Conservation (phyloP, 768 basidiomycete genomes). For the Hemileccinum impolitum region DNA sequence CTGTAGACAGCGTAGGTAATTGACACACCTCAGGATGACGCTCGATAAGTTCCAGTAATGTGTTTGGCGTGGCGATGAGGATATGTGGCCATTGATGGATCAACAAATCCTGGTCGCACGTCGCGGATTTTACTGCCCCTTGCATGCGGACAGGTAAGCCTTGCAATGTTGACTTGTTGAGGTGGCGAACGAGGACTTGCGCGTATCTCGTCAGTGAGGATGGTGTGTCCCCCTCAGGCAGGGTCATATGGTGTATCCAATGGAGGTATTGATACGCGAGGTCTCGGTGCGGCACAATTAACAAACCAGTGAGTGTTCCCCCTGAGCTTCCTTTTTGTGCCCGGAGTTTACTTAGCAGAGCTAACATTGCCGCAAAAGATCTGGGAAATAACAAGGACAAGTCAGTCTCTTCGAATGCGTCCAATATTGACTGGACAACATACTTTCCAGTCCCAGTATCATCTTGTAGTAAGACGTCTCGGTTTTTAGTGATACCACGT, state of each 20-base stretch:
- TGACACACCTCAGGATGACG: slow-evolving; percentile 42
- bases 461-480: slow-evolving; percentile 66
- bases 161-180: slow-evolving; percentile 25
- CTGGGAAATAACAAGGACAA: slow-evolving; percentile 32
- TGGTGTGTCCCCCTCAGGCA: slow-evolving; percentile 28
- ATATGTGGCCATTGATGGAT: slow-evolving; percentile 55
- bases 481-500: slow-evolving; percentile 51
- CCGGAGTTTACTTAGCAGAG: slow-evolving; percentile 57
- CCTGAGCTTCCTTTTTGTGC: slow-evolving; percentile 18
- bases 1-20: slow-evolving; percentile 45
- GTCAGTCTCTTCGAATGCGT: slow-evolving; percentile 2
- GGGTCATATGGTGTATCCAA: slow-evolving; percentile 58
- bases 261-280: slow-evolving; percentile 62
- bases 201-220: slow-evolving; percentile 42
- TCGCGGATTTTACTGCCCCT: slow-evolving; percentile 24
- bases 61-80: slow-evolving; percentile 70
- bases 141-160: slow-evolving; percentile 25
- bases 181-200: slow-evolving; percentile 59
- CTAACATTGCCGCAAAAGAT: slow-evolving; percentile 69
- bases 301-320: slow-evolving; percentile 47
- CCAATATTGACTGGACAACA: slow-evolving; percentile 24
- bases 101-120: slow-evolving; percentile 35
- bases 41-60: slow-evolving; percentile 53
- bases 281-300: slow-evolving; percentile 73
- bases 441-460: slow-evolving; percentile 80